Evolutionary conservation across 306 rosid species (phyloP).

Genomic region (Oemleria cerasiformis): DNA sequence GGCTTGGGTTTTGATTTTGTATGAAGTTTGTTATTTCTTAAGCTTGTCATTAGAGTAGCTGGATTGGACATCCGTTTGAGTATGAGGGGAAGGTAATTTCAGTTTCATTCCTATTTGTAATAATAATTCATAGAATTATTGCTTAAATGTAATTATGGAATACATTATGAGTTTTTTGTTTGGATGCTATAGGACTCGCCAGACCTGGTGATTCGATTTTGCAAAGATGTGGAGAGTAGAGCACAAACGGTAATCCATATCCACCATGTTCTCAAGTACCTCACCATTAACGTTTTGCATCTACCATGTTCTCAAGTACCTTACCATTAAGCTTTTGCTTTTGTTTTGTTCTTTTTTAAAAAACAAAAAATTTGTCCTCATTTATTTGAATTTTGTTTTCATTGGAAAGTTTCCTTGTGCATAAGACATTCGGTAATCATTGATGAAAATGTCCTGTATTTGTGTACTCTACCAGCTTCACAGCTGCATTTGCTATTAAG

Average conservation of each 20-base stretch:
- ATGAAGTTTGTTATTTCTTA: constrained; percentile 34
- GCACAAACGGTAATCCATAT: constrained; percentile 67
- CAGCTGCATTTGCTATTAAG: not conserved
- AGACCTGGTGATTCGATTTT: constrained; percentile 75
- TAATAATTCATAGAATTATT: not conserved
- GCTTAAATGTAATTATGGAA: not conserved
- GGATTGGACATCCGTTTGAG: constrained; percentile 70
- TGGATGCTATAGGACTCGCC: constrained; percentile 48
- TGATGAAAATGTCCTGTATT: not conserved
- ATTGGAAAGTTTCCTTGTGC: not conserved
- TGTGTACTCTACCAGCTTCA: not conserved
- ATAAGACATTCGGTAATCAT: not conserved
- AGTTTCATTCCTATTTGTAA: not conserved
- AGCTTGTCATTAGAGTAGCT: constrained; percentile 59
- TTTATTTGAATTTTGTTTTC: not conserved
- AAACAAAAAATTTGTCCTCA: no score
- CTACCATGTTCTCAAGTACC: constrained; percentile 29
- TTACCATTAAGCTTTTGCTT: not conserved
- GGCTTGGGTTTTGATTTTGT: not conserved
- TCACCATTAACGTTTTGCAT: not conserved
- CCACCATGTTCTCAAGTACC: constrained; percentile 24
- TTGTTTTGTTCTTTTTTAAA: not conserved
- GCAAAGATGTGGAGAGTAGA: constrained; percentile 93
- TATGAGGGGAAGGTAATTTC: constrained; percentile 66
- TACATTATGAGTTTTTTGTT: not conserved